Evolutionary conservation across 768 basidiomycete species (phyloP).

Genomic region (Chalciporus chontae): DNA sequence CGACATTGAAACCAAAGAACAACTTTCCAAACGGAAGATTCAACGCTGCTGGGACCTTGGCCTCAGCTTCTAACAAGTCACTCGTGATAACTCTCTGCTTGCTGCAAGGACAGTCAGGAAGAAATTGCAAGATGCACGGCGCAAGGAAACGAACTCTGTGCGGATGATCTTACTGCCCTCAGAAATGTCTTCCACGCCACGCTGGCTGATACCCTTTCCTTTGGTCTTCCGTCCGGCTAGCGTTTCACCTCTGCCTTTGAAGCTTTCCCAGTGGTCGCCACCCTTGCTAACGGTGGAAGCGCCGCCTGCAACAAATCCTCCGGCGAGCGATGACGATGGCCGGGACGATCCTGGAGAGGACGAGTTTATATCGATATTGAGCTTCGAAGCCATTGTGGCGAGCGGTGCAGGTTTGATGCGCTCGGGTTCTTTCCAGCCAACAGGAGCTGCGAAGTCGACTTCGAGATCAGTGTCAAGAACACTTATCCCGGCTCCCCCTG

Average conservation of each 20-base stretch:
- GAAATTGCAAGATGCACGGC: background rate
- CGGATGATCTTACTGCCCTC: slow-evolving; percentile 85
- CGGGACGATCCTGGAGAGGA: slow-evolving; percentile 84
- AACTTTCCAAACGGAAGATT: slow-evolving; percentile 90
- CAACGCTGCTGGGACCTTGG: slow-evolving; percentile 84
- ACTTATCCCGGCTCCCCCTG: slow-evolving; percentile 83
- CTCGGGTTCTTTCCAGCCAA: slow-evolving; percentile 93
- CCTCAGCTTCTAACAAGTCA: slow-evolving; percentile 65
- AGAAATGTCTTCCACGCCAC: slow-evolving; percentile 75
- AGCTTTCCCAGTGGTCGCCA: slow-evolving; percentile 89
- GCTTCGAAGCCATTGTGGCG: slow-evolving; percentile 92
- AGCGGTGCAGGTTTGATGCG: slow-evolving; percentile 77
- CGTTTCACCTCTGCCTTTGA: slow-evolving; percentile 94
- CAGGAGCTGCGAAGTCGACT: slow-evolving; percentile 93
- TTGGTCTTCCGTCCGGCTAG: slow-evolving; percentile 89
- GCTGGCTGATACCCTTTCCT: slow-evolving; percentile 86
- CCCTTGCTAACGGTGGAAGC: slow-evolving; percentile 62
- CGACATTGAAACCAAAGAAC: slow-evolving; percentile 92
- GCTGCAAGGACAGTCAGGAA: slow-evolving; percentile 40
- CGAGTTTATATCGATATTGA: slow-evolving; percentile 89
- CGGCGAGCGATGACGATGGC: slow-evolving; percentile 70
- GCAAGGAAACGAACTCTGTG: slow-evolving; percentile 66
- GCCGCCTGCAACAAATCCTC: slow-evolving; percentile 54
- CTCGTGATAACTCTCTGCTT: slow-evolving; percentile 83
- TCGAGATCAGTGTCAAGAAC: slow-evolving; percentile 96